Conservation (phyloP, 768 basidiomycete species). For the Rhodotorula sphaerocarpa region DNA sequence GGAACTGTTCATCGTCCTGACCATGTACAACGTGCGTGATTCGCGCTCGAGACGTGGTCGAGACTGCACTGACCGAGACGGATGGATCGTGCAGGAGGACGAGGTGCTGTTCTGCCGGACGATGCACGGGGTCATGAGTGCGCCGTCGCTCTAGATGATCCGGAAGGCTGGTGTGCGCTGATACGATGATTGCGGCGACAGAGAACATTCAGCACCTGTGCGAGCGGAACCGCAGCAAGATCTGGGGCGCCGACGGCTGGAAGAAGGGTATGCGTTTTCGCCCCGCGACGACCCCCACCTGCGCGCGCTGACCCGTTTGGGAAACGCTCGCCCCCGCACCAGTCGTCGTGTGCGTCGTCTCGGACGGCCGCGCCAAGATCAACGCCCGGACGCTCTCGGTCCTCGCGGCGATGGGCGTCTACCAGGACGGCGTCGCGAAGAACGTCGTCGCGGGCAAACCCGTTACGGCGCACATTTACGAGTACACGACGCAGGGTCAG, state of each 20-base stretch:
- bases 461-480: constrained; percentile 83
- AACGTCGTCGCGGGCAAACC: constrained; percentile 54
- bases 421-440: constrained; percentile 89
- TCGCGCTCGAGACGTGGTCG: neutral
- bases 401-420: constrained; percentile 84
- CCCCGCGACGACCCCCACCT: too few relatives aligned
- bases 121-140: constrained; percentile 84
- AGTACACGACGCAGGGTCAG: constrained; percentile 76
- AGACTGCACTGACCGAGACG: neutral
- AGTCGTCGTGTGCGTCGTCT: constrained; percentile 45
- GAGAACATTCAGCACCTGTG: constrained; percentile 81
- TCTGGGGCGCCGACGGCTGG: constrained; percentile 97
- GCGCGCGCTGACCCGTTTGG: too few relatives aligned
- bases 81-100: constrained; percentile 40
- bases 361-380: constrained; percentile 45
- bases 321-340: constrained; percentile 46
- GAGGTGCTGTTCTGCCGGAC: constrained; percentile 78
- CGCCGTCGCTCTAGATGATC: neutral
- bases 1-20: constrained; percentile 94
- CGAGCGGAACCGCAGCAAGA: constrained; percentile 75
- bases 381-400: constrained; percentile 60
- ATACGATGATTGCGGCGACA: neutral
- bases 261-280: constrained; percentile 69
- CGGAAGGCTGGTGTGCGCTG: neutral
- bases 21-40: constrained; percentile 86